Evolutionary conservation across 352 stramenopile species (phyloP).

Genomic region (Peronosclerospora sorghi): DNA sequence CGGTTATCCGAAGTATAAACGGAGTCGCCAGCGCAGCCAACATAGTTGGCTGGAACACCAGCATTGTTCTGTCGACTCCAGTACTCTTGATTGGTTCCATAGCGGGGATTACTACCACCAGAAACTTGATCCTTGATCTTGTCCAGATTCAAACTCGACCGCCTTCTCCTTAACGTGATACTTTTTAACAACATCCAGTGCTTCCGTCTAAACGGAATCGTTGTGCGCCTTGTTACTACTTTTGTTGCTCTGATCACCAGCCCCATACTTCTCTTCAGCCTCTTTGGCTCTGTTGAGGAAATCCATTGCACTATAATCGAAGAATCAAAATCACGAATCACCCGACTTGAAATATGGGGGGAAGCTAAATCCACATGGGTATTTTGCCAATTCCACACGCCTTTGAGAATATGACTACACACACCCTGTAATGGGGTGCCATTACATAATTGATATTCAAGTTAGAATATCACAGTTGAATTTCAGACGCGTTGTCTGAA

Average conservation of each 20-base stretch:
- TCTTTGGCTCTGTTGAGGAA: slow-evolving; percentile 22
- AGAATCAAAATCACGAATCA: too few species aligned
- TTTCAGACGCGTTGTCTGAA: too few species aligned
- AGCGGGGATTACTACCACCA: background rate
- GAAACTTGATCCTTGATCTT: background rate
- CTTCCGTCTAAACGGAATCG: slow-evolving; percentile 12
- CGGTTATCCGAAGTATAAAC: too few species aligned
- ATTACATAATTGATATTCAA: too few species aligned
- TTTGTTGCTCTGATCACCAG: slow-evolving; percentile 5
- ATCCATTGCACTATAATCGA: slow-evolving; percentile 3
- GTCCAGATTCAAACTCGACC: slow-evolving; percentile 8
- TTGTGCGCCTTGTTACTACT: slow-evolving; percentile 9
- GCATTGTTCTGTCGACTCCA: slow-evolving; percentile 1
- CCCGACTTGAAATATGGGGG: too few species aligned
- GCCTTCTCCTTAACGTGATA: slow-evolving; percentile 21
- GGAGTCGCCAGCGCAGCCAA: background rate
- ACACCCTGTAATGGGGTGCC: too few species aligned
- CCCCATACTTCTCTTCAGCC: slow-evolving; percentile 7
- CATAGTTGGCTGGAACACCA: too few species aligned
- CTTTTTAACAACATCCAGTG: slow-evolving; percentile 11
- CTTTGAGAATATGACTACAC: too few species aligned
- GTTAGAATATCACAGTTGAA: too few species aligned
- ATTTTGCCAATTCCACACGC: too few species aligned
- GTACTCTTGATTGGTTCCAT: slow-evolving; percentile 16
- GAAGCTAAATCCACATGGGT: too few species aligned